Base-by-base conservation (phyloP, 345 rosid genomes). In the Populus davidiana region DNA sequence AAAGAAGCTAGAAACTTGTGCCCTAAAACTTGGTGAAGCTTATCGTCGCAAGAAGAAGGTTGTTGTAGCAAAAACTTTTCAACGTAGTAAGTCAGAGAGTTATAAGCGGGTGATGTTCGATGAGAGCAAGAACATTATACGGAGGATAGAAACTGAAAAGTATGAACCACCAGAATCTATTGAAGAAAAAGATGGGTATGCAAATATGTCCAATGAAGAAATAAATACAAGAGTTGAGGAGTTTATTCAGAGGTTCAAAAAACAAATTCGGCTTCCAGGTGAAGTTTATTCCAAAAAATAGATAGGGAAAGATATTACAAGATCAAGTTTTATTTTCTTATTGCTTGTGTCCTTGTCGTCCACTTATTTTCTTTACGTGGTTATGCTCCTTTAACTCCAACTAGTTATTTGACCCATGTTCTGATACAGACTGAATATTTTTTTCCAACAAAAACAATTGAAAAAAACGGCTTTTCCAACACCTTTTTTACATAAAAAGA, bases 161-260 rank as follows among this genome's bases (percentile, higher is more conserved):
- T 1, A 31, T 4, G 54, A 70, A 1, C 18, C 39, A 23, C 16
- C 67, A 39, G 23, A 50, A 23, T 18, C 59, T 7, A 21, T 5
- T 52, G 78, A 84, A 69, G 87, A 88, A 56, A 85, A 78, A 9
- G 82, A 89, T 54, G 90, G 89, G 84, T 91, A 87, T 65, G 87
- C 92, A 27, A 84, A 75, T 39, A 71, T 94, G 96, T 92, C 97
- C 5, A 74, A 88, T 64, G 96, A 92, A 71, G 98, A 94, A 70
- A 69, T 92, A 71, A 91, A 94, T 70, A 76, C 70, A 75, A 86
- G 93, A 76, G 89, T 90, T 14, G 97, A 94, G 79, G 96, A 94
- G 25, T 92, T 94, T 25, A 94, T 94, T 79, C 83, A 81, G 69
- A 82, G 76, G 67, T 89, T 86, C 82, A 91, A 89, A 73, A 85